Evolutionary conservation across 495 filamentous ascomycete genomes (phyloP), one percentile per base, ranked within the genome.

Genomic region (Daldinia decipiens): DNA sequence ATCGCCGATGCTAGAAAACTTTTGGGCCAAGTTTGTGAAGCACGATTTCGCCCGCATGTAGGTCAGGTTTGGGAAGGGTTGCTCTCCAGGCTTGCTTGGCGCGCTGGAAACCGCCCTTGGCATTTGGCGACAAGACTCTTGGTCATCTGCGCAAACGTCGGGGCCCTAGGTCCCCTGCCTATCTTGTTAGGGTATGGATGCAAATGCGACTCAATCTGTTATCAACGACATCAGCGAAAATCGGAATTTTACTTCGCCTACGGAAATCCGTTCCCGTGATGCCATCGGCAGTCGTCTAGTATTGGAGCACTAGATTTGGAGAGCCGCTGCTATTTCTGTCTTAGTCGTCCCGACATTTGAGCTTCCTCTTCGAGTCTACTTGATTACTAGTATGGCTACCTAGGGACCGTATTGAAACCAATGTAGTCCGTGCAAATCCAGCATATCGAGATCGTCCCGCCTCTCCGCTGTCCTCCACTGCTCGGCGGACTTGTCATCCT

Each of bases 331-430:
- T 69, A 65, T 68, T 69, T 66, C 50, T 62, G 62, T 66, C 58
- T 27, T 69, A 29, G 17, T 52, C 59, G 31, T 66, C 43, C 54
- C 31, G 36, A 50, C 26, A 50, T 72, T 59, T 59, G 62, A 73
- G 61, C 70, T 73, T 73, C 70, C 70, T 69, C 45, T 73, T 73
- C 65, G 61, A 73, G 70, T 62, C 59, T 65, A 32, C 52, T 29
- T 66, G 70, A 73, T 73, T 73, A 73, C 70, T 73, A 73, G 70
- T 56, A 69, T 58, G 53, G 52, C 70, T 59, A n/a, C n/a, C n/a
- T n/a, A 58, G 51, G 40, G 47, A 57, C 50, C 52, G n/a, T 63
- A 62, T 54, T 58, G 55, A 55, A 38, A 45, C 32, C 38, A 29
- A 5, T 26, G 40, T 61, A 34, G 51, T 55, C 56, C 52, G 51